Evolutionary conservation across 129 eudicot species (phyloP).

Genomic region (Erigeron canadensis): DNA sequence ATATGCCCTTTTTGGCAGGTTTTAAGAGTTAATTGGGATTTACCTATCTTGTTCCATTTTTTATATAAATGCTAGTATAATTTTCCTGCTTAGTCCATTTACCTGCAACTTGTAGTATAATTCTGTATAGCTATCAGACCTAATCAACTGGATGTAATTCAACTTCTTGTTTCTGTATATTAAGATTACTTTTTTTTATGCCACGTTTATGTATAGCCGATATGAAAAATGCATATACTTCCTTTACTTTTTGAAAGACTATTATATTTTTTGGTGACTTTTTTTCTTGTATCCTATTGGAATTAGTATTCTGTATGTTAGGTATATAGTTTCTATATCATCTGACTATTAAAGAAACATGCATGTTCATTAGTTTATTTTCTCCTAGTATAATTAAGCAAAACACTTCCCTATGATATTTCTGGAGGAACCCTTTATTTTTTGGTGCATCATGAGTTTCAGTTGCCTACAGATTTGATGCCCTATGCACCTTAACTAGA

Average conservation of each 20-base stretch:
- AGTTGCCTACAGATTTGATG: neutral
- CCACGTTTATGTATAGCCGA: conserved; percentile 3
- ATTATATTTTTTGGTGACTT: neutral
- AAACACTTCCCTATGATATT: neutral
- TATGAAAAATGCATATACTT: neutral
- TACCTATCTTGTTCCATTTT: conserved; percentile 11
- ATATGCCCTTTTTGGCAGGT: conserved; percentile 13
- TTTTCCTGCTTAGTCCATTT: neutral
- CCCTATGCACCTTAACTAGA: neutral
- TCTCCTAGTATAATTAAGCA: neutral
- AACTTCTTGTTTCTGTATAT: neutral
- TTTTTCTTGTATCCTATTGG: neutral
- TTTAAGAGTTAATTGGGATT: neutral
- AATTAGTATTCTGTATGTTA: no score
- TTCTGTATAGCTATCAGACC: conserved; percentile 1
- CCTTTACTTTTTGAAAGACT: neutral
- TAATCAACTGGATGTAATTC: neutral
- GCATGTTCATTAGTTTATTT: neutral
- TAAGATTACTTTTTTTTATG: neutral
- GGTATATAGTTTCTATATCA: neutral
- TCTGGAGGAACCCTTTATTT: neutral
- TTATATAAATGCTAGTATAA: neutral
- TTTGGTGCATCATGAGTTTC: neutral
- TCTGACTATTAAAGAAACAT: neutral
- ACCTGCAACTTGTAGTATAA: conserved; percentile 14